Evolutionary conservation across 768 basidiomycete species (phyloP), one percentile per base, ranked within the genome.

Genomic region (Pseudohyphozyma bogoriensis): DNA sequence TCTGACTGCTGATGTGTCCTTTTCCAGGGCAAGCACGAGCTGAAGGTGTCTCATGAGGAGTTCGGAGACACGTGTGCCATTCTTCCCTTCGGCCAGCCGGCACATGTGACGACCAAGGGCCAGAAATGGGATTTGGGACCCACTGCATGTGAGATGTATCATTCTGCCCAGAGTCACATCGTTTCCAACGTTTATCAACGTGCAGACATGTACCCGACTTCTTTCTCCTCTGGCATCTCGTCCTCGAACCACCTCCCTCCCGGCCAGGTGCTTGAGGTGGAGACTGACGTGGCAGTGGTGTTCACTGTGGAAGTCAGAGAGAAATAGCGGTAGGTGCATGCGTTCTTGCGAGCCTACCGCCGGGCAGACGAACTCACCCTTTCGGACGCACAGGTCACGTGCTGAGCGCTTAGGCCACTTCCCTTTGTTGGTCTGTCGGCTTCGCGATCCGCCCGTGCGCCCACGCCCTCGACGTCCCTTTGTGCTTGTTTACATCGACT

Each of bases 191-290:
- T 13, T 47, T 42, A 42, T 26, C 28, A 6, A 20, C 9, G 24
- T 32, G 32, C 72, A 86, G 85, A 78, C 58, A 78, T 83, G 24
- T 73, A 77, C 47, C 74, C 76, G 63, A 95, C 91, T 0, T 87
- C 84, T 0, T 88, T 97, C 60, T 83, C 86, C 42, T 88, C 88
- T 0, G 69, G 89, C 28, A 73, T 99, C 0, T 97, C 93, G 1
- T 95, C 92, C 0, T 96, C 92, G 0, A 99, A 99, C 69, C 90
- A 95, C 66, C 78, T 99, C 10, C 71, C 89, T n/a, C n/a, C n/a
- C 0, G 79, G 85, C 62, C 75, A 78, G 24, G 71, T 78, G 1
- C 85, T 95, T 8, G 82, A 79, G 70, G 76, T 96, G 54, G 80
- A 80, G 70, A 96, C 91, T 0, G 81, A 84, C 28, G 81, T 79